A percentile compares a stretch with the other conserved stretches of the same genome.
Conservation (phyloP, 371 early-diverging fungal genomes). For the Mucor piriformis region DNA sequence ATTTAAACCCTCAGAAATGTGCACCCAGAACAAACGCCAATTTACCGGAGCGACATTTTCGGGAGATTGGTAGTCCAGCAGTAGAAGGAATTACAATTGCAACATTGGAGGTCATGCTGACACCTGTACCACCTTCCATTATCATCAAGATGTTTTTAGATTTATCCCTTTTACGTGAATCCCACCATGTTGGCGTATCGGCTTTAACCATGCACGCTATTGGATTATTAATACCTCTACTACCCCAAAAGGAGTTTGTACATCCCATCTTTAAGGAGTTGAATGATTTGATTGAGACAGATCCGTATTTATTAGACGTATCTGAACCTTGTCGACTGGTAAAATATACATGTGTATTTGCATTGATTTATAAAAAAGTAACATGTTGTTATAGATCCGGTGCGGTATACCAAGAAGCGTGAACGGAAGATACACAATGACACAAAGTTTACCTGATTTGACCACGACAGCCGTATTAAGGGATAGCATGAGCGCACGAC, state of each 20-base stretch:
- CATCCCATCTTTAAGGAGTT: constrained; percentile 50
- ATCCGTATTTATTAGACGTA: constrained; percentile 49
- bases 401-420: constrained; percentile 48
- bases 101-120: constrained; percentile 68
- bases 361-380: background rate
- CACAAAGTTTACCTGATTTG: constrained; percentile 43
- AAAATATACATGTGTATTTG: constrained; percentile 11
- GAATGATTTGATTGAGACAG: constrained; percentile 38
- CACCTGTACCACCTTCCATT: constrained; percentile 48
- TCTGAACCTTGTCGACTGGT: constrained; percentile 59
- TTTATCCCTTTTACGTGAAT: constrained; percentile 46
- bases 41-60: constrained; percentile 77
- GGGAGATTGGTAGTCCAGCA: constrained; percentile 80
- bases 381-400: constrained; percentile 36
- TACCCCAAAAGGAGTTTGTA: constrained; percentile 49
- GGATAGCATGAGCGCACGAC: constrained; percentile 42
- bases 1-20: constrained; percentile 61
- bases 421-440: constrained; percentile 42
- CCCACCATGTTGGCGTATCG: constrained; percentile 50
- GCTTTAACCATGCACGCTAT: constrained; percentile 52
- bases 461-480: constrained; percentile 37
- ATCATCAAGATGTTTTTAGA: constrained; percentile 49
- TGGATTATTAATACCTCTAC: constrained; percentile 45
- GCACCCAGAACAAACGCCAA: constrained; percentile 54
- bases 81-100: constrained; percentile 67